phyloP scores from a whole-genome alignment of 2,329 filamentous ascomycete species.

The Pseudocercospora vitis region DNA sequence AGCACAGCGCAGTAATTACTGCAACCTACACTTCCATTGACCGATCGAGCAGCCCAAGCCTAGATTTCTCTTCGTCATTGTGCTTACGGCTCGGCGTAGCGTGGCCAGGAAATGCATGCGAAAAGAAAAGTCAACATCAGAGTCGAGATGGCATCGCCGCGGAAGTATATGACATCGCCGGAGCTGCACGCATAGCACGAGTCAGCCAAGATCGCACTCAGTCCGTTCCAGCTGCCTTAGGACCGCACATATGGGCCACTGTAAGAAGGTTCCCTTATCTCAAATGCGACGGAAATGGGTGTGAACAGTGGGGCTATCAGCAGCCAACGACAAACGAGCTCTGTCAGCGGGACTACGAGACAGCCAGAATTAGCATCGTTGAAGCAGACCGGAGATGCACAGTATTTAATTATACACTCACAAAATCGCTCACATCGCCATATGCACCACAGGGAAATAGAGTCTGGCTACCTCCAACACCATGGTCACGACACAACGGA shows the following conservation, averaged over 20 bases:
- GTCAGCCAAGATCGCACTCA: background rate
- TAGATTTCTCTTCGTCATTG: conserved; percentile 9
- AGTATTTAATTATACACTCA: too few species aligned
- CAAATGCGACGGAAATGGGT: conserved; percentile 5
- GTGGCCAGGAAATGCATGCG: conserved; percentile 19
- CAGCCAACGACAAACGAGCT: background rate
- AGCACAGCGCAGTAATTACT: too few species aligned
- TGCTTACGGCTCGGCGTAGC: conserved; percentile 2
- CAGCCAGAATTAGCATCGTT: too few species aligned
- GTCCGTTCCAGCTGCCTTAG: background rate
- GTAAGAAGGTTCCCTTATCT: conserved; percentile 15
- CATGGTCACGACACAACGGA: too few species aligned
- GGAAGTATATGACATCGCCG: conserved; percentile 16
- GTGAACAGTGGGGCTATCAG: background rate
- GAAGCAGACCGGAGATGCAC: conserved; percentile 18
- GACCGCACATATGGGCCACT: conserved; percentile 2
- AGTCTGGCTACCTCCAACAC: too few species aligned
- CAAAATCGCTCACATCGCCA: background rate
- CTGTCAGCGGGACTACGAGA: too few species aligned
- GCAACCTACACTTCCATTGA: background rate
- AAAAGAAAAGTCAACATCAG: conserved; percentile 12
- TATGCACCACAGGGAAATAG: too few species aligned
- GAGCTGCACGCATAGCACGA: background rate
- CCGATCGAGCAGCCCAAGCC: background rate
- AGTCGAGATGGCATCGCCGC: conserved; percentile 14